Evolutionary conservation across 2,329 filamentous ascomycete genomes (phyloP).

Genomic region (Xylariaceae sp.): DNA sequence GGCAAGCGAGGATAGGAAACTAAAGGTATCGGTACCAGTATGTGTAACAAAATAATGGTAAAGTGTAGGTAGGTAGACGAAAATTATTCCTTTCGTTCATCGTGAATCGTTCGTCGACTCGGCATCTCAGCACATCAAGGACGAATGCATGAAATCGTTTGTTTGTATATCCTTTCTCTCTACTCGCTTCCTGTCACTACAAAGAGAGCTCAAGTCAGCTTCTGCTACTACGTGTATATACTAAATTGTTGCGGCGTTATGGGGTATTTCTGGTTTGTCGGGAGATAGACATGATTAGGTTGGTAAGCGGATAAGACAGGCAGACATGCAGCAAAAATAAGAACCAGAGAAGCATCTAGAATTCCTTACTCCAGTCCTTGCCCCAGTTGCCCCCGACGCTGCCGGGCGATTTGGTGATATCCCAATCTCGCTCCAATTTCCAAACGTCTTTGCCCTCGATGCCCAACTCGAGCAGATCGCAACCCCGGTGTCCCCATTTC

Average conservation of each 20-base stretch:
- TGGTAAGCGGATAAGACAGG: neutral
- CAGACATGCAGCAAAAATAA: neutral
- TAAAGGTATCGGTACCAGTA: too few species aligned
- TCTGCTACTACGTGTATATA: constrained; percentile 6
- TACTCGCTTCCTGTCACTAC: constrained; percentile 13
- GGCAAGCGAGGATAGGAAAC: too few species aligned
- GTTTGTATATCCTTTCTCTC: neutral
- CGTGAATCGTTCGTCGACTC: neutral
- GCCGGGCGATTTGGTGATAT: constrained; percentile 22
- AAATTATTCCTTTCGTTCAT: neutral
- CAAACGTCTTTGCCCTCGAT: constrained; percentile 34
- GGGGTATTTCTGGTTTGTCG: neutral
- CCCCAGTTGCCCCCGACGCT: constrained; percentile 29
- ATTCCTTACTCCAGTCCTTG: constrained; percentile 28
- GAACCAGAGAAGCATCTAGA: constrained; percentile 3
- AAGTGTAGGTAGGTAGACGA: too few species aligned
- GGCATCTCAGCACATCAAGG: too few species aligned
- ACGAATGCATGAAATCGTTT: too few species aligned
- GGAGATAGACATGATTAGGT: constrained; percentile 7
- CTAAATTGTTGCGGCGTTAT: neutral
- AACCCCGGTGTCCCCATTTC: constrained; percentile 41
- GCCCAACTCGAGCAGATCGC: constrained; percentile 30
- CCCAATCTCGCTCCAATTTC: constrained; percentile 37
- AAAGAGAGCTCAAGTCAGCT: constrained; percentile 7
- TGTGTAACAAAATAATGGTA: too few species aligned